Conservation (phyloP, 148 eudicot genomes). For the Camellia sinensis region DNA sequence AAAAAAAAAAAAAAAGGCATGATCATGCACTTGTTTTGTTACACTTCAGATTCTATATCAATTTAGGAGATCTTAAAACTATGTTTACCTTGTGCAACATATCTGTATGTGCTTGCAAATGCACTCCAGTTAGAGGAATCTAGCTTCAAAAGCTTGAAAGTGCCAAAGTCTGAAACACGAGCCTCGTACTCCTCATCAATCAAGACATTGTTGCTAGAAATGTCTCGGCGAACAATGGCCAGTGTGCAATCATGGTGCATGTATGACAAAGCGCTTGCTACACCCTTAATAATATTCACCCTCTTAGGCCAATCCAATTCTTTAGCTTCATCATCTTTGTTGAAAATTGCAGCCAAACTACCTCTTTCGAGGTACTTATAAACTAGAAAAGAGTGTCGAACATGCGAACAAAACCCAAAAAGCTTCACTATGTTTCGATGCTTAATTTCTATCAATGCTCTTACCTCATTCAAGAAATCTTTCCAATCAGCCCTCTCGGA, state of each 20-base stretch:
- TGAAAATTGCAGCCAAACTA: constrained; percentile 24
- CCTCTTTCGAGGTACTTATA: constrained; percentile 42
- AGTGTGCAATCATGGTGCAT: constrained; percentile 47
- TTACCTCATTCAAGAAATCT: constrained; percentile 27
- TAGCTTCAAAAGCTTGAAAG: constrained; percentile 30
- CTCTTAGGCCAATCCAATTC: constrained; percentile 35
- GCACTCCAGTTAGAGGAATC: constrained; percentile 34
- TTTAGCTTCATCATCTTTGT: constrained; percentile 20
- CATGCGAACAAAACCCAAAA: constrained; percentile 30
- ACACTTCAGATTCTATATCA: background rate
- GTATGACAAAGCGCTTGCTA: constrained; percentile 33
- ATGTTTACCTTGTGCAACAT: constrained; percentile 42
- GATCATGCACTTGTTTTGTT: background rate
- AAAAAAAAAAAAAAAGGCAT: background rate
- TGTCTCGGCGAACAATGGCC: constrained; percentile 35
- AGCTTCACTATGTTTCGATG: constrained; percentile 44
- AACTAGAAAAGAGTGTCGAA: constrained; percentile 28
- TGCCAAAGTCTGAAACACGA: constrained; percentile 43
- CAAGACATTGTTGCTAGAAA: constrained; percentile 39
- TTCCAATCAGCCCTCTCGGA: constrained; percentile 5
- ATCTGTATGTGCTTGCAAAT: constrained; percentile 42
- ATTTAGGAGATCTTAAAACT: background rate
- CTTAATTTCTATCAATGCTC: constrained; percentile 28
- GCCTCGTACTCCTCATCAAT: constrained; percentile 34
- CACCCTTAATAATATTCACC: constrained; percentile 28